Evolutionary conservation across 2,329 filamentous ascomycete genomes (phyloP), one percentile per base, ranked within the genome.

Genomic region (Blastomyces percursus): DNA sequence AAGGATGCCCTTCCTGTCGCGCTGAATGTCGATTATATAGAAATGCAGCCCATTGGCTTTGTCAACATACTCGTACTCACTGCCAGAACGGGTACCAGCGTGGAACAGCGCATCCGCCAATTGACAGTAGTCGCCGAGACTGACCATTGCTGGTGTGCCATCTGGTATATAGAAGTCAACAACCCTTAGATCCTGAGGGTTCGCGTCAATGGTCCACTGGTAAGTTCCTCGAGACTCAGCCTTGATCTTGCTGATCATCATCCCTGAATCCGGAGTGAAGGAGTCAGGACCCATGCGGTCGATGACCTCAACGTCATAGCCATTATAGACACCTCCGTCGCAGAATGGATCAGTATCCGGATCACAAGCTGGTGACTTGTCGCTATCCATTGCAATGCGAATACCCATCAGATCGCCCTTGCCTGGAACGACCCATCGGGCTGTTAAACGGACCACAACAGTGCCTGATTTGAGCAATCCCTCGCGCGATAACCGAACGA

Each of bases 151-250:
- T 6, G 62, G 55, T 14, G 64, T 63, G 35, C 65, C 65, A 55
- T 66, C 62, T 24, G 65, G 65, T 12, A 62, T 61, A 48, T 63
- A 44, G 60, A 66, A 66, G 50, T 66, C 65, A 5, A 66, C 52
- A 30, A 62, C 32, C n/a, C 62, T 54, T 40, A 66, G 57, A 52
- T 66, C 64, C 30, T 66, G 64, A 5, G 65, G 65, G 61, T 66
- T 66, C 35, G 65, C 65, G 38, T 66, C 65, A 27, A 66, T 66
- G 14, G 65, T 66, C 65, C 65, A 66, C 54, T 66, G 65, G 57
- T 59, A 66, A 30, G 54, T 42, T 5, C 56, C 59, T 21, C 57
- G 56, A 11, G 35, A 55, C 8, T 56, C 51, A 27, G 52, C n/a
- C 24, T 61, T 64, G 44, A 59, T 62, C 59, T 66, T 66, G 56